A percentile compares a stretch with the other conserved stretches of the same genome.
These are phyloP conservation scores for Ottelia alismoides DNA, from an alignment of 106 monocot genomes.

Conservation along the genomic window DNA sequence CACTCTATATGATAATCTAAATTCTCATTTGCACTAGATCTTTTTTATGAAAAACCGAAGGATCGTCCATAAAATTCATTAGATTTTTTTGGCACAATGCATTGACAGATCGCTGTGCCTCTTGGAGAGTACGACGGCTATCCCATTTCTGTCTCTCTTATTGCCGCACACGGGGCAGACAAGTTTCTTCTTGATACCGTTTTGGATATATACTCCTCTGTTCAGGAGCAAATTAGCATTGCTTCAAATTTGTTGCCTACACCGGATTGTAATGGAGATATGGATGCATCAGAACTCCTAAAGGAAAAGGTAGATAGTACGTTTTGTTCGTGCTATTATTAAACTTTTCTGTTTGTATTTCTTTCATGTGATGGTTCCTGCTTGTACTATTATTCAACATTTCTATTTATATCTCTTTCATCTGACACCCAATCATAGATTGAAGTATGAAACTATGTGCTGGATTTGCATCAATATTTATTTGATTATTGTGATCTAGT, in stretches of 20 bases:
- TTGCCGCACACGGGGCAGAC: constrained; percentile 89
- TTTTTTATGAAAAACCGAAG: constrained; percentile 1
- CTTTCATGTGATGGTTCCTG: neutral
- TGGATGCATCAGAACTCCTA: constrained; percentile 64
- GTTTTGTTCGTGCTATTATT: neutral
- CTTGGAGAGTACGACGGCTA: constrained; percentile 61
- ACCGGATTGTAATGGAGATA: constrained; percentile 51
- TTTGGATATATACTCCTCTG: constrained; percentile 57
- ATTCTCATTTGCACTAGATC: neutral
- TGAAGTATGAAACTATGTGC: neutral
- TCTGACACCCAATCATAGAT: neutral
- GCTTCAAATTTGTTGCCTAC: constrained; percentile 40
- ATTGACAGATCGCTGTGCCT: constrained; percentile 60
- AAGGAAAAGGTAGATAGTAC: constrained; percentile 79
- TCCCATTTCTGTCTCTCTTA: constrained; percentile 66
- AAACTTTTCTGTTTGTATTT: neutral
- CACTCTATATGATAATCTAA: neutral
- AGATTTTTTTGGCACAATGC: too few species aligned
- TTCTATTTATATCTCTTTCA: too few species aligned
- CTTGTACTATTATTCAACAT: neutral
- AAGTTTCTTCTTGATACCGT: constrained; percentile 89
- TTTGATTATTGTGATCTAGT: neutral
- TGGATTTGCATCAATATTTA: neutral
- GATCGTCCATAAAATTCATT: too few species aligned
- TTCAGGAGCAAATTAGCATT: constrained; percentile 61